A percentile compares a stretch with the other conserved stretches of the same genome.
These are phyloP conservation scores for Priceomyces fermenticarens DNA, from an alignment of 805 yeast genomes.

Conservation along the genomic window DNA sequence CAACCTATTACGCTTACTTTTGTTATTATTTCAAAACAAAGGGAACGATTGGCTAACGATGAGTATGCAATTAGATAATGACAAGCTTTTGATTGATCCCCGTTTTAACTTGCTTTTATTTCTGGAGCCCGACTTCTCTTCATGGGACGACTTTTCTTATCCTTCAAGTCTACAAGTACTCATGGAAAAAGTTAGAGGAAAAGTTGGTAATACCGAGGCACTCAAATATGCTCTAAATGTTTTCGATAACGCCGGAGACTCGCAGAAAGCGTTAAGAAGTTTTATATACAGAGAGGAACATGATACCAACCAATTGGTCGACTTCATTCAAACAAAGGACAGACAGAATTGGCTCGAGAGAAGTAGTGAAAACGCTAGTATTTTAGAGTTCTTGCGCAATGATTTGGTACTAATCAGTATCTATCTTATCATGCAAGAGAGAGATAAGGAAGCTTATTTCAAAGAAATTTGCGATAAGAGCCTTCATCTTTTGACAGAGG, in stretches of 20 bases:
- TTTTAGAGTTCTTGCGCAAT: too few species aligned
- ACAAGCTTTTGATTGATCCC: constrained; percentile 12
- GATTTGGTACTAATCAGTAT: too few species aligned
- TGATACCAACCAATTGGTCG: too few species aligned
- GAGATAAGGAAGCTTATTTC: too few species aligned
- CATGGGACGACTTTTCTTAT: neutral
- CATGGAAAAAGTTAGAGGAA: neutral
- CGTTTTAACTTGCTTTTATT: constrained; percentile 9
- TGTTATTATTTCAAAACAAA: neutral
- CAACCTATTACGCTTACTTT: constrained; percentile 5
- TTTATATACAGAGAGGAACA: too few species aligned
- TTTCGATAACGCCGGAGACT: neutral
- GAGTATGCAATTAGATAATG: constrained; percentile 1
- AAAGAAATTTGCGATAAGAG: too few species aligned
- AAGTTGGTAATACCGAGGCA: neutral
- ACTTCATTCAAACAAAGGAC: too few species aligned
- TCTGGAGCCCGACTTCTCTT: neutral
- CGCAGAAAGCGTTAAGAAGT: too few species aligned
- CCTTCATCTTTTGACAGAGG: too few species aligned
- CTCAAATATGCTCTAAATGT: neutral
- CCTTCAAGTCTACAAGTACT: neutral
- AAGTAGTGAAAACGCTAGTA: too few species aligned
- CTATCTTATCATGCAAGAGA: too few species aligned
- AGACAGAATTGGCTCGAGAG: too few species aligned
- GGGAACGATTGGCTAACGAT: constrained; percentile 3